Evolutionary conservation across 1,139 yeast genomes (phyloP).

Genomic region (Scheffersomyces lignicola): DNA sequence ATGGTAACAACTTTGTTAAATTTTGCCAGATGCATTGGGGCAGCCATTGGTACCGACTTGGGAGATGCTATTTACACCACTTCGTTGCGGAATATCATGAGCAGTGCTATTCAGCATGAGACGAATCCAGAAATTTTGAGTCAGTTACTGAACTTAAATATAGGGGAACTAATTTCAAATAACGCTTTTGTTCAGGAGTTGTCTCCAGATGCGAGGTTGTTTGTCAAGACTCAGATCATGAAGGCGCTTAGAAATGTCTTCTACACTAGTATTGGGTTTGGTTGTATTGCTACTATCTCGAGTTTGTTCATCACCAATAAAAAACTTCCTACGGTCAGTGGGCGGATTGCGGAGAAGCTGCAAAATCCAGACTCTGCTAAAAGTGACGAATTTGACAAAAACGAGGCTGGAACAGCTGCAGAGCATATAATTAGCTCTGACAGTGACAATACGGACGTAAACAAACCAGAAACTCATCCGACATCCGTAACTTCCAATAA

Average conservation of each 20-base stretch:
- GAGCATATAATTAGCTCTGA: too few species aligned
- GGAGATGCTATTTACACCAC: constrained; percentile 37
- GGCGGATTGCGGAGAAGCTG: too few species aligned
- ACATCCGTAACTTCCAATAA: too few species aligned
- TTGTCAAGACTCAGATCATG: constrained; percentile 31
- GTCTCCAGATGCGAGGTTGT: constrained; percentile 23
- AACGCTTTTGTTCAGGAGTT: constrained; percentile 20
- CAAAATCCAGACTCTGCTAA: too few species aligned
- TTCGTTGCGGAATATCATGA: constrained; percentile 21
- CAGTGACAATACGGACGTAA: too few species aligned
- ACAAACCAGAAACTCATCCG: too few species aligned
- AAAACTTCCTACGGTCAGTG: constrained; percentile 22
- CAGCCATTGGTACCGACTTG: constrained; percentile 33
- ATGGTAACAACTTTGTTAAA: constrained; percentile 35
- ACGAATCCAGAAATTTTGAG: constrained; percentile 16
- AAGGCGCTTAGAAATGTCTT: constrained; percentile 31
- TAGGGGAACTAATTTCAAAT: constrained; percentile 17
- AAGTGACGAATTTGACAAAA: too few species aligned
- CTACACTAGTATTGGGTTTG: constrained; percentile 31
- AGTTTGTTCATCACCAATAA: constrained; percentile 27
- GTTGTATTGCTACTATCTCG: constrained; percentile 20
- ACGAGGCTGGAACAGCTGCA: too few species aligned
- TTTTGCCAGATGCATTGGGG: constrained; percentile 30
- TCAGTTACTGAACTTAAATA: constrained; percentile 19
- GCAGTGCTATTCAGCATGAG: constrained; percentile 14